Conservation (phyloP, 331 rosid species). For the Rosa hybrid region DNA sequence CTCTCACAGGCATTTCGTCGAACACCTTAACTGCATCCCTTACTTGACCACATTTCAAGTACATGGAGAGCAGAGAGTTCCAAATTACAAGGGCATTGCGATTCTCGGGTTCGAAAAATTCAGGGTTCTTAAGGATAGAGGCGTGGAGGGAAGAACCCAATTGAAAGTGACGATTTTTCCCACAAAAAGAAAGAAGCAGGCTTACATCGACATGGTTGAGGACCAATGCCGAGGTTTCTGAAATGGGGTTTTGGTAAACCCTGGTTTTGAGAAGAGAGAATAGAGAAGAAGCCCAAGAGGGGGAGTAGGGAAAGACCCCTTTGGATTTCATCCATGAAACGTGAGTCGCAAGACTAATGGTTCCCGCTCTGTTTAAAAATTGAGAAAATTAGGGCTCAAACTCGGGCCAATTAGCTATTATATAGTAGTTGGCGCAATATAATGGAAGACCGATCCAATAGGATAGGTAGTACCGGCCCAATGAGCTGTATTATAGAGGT, state of each 20-base stretch:
- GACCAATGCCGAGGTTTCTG: constrained; percentile 40
- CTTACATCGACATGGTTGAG: constrained; percentile 54
- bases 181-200: constrained; percentile 58
- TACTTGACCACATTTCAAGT: constrained; percentile 43
- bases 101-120: constrained; percentile 21
- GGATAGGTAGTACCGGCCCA: too few species aligned
- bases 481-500: too few species aligned
- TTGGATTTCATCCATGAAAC: constrained; percentile 74
- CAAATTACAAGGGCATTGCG: constrained; percentile 51
- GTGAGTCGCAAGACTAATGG: neutral
- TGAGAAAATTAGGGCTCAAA: too few species aligned
- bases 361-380: neutral
- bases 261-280: constrained; percentile 26
- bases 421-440: too few species aligned
- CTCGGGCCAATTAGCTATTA: too few species aligned
- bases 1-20: constrained; percentile 59
- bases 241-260: constrained; percentile 36
- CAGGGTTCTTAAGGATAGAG: constrained; percentile 49
- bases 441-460: too few species aligned
- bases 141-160: constrained; percentile 89
- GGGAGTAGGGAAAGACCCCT: constrained; percentile 43
- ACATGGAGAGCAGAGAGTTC: constrained; percentile 74
- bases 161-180: constrained; percentile 44
- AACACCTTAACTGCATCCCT: constrained; percentile 56
- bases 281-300: constrained; percentile 45